These are phyloP conservation scores for Plenodomus biglobosus DNA, from an alignment of 2,329 filamentous ascomycete species.

Conservation along the genomic window DNA sequence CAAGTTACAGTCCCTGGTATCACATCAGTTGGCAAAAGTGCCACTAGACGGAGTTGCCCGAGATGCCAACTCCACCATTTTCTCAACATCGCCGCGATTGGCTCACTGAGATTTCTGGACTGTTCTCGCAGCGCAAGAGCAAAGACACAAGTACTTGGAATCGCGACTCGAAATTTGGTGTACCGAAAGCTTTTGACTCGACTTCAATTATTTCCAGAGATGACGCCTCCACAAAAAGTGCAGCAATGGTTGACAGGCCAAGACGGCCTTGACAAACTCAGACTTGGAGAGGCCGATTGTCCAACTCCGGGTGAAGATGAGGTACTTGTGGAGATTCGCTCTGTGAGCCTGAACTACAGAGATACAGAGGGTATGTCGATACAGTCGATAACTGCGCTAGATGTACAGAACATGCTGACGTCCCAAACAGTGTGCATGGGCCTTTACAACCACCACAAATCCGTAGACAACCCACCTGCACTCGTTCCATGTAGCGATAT, in stretches of 20 bases:
- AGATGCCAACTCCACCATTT: slow-evolving; percentile 42
- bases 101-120: slow-evolving; percentile 35
- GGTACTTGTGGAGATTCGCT: slow-evolving; percentile 55
- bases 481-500: slow-evolving; percentile 71
- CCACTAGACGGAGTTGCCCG: slow-evolving; percentile 4
- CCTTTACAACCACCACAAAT: slow-evolving; percentile 66
- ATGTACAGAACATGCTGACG: slow-evolving; percentile 9
- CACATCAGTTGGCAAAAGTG: not conserved
- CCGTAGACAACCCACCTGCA: slow-evolving; percentile 45
- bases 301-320: slow-evolving; percentile 44
- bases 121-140: slow-evolving; percentile 25
- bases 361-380: slow-evolving; percentile 49
- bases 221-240: slow-evolving; percentile 33
- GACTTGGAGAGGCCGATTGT: slow-evolving; percentile 36
- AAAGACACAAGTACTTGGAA: slow-evolving; percentile 11
- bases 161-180: slow-evolving; percentile 1
- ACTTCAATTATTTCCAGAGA: slow-evolving; percentile 16
- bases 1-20: not conserved
- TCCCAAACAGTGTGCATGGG: slow-evolving; percentile 60
- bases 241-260: slow-evolving; percentile 49
- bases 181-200: slow-evolving; percentile 11
- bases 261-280: slow-evolving; percentile 48
- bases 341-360: slow-evolving; percentile 58
- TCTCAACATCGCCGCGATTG: slow-evolving; percentile 41
- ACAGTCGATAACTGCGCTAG: not conserved